Evolutionary conservation across 192 early-diverging fungal species (phyloP).

Genomic region (Mycoemilia scoparia): DNA sequence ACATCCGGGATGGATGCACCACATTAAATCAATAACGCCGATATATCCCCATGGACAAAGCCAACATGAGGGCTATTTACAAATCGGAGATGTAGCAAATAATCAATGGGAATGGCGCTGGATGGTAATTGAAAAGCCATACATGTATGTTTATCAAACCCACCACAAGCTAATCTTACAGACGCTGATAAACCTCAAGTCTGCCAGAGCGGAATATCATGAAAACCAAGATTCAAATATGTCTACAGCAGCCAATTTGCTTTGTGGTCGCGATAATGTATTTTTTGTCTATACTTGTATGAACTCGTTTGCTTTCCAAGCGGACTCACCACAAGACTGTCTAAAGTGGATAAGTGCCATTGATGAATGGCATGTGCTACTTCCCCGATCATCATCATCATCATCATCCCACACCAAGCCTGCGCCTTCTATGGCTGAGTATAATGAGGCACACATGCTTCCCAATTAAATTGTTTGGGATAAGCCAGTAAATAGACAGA

Average conservation of each 20-base stretch:
- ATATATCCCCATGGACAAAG: conserved; percentile 10
- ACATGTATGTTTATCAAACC: conserved; percentile 57
- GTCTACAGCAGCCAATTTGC: conserved; percentile 6
- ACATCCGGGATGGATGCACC: not conserved
- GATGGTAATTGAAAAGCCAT: conserved; percentile 59
- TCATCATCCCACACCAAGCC: too few species aligned
- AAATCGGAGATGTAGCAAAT: conserved; percentile 11
- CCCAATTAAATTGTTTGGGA: too few species aligned
- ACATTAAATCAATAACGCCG: conserved; percentile 6
- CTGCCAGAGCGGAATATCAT: conserved; percentile 41
- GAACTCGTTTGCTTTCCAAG: conserved; percentile 12
- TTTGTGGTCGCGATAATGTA: conserved; percentile 7
- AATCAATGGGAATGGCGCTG: conserved; percentile 56
- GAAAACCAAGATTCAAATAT: too few species aligned
- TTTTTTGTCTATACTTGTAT: conserved; percentile 19
- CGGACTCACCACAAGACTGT: conserved; percentile 9
- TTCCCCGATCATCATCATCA: too few species aligned
- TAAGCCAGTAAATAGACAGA: too few species aligned
- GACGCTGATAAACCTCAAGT: conserved; percentile 56
- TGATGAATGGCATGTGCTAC: conserved; percentile 25
- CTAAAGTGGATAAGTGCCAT: conserved; percentile 26
- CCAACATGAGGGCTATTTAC: conserved; percentile 11
- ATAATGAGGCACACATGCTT: too few species aligned
- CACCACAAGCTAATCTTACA: conserved; percentile 42
- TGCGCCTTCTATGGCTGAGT: too few species aligned